These are phyloP conservation scores for Cutaneotrichosporon cyanovorans DNA, from an alignment of 1,284 basidiomycete genomes.

Conservation along the genomic window DNA sequence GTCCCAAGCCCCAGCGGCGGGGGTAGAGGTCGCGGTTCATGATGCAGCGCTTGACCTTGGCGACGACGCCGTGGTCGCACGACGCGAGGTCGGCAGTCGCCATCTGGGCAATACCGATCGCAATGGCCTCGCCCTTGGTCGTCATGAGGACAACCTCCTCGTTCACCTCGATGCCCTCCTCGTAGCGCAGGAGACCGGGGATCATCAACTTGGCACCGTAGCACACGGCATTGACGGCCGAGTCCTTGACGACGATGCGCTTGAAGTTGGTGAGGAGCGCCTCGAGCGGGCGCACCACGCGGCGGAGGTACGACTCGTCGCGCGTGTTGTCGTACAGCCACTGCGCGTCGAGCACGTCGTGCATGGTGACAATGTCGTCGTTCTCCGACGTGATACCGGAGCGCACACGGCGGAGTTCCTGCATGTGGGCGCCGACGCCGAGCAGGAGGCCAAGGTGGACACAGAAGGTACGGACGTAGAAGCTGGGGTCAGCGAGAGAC, in stretches of 20 bases:
- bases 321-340: constrained; percentile 99
- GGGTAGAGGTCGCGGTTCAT: constrained; percentile 99
- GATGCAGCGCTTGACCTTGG: constrained; percentile 98
- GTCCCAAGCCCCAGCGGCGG: constrained; percentile 94
- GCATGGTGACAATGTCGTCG: constrained; percentile 99
- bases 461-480: constrained; percentile 96
- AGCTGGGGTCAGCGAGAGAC: constrained; percentile 35
- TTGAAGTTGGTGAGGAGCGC: constrained; percentile 93
- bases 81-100: constrained; percentile 96
- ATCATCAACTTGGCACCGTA: constrained; percentile 99
- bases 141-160: constrained; percentile 99
- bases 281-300: constrained; percentile 91
- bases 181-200: constrained; percentile 93
- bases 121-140: constrained; percentile 98
- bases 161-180: constrained; percentile 87
- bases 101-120: constrained; percentile 96
- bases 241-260: constrained; percentile 98
- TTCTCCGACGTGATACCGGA: constrained; percentile 95
- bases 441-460: constrained; percentile 92
- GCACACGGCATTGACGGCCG: constrained; percentile 97
- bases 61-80: constrained; percentile 97
- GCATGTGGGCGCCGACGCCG: constrained; percentile 99
- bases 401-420: constrained; percentile 90
- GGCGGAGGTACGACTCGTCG: constrained; percentile 94
- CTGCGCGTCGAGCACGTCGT: constrained; percentile 98